Evolutionary conservation across 495 filamentous ascomycete species (phyloP), one percentile per base, ranked within the genome.

Genomic region (Aspergillus bertholletiae): DNA sequence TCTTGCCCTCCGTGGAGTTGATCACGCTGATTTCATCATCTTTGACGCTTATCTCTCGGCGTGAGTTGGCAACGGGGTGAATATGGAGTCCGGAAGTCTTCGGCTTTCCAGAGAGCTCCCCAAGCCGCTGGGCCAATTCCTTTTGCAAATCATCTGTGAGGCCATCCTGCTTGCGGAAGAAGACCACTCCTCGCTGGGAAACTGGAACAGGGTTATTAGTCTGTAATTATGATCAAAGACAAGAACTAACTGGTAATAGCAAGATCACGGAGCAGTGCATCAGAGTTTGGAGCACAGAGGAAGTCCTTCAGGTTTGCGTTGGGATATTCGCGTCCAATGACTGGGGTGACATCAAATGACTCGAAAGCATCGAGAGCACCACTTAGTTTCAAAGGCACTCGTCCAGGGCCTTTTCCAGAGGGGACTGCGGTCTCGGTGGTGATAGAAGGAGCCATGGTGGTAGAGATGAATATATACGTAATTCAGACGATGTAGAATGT

Each of bases 21-120:
- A 93, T 90, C 54, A 85, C 80, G 63, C 82, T 88, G 67, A 92
- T 88, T 62, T 92, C 78, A 56, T 86, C 74, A 58, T 91, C 88
- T 7, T 76, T 74, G 21, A 74, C 78, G 20, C 81, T 80, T 70
- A 81, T 83, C 46, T 70, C 69, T 21, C 80, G 71, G 30, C 74
- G 71, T 0, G 77, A 80, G 53, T 78, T 80, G 71, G 88, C 88
- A 47, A 89, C 64, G 2, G 86, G 87, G 68, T 89, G 86, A 57
- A 89, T 84, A 70, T 89, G 87, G 21, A 90, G 76, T 37, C 72
- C 70, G 6, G 79, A 81, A 7, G 68, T 75, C 3, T 66, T 57
- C 2, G 84, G 84, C 54, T 84, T 82, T 55, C 84, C 85, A 7
- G 80, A 74, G 1, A 85, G 74, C 59, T 82, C 65, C 18, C 85